Base-by-base conservation (phyloP, 345 rosid species). In the Kernera saxatilis region DNA sequence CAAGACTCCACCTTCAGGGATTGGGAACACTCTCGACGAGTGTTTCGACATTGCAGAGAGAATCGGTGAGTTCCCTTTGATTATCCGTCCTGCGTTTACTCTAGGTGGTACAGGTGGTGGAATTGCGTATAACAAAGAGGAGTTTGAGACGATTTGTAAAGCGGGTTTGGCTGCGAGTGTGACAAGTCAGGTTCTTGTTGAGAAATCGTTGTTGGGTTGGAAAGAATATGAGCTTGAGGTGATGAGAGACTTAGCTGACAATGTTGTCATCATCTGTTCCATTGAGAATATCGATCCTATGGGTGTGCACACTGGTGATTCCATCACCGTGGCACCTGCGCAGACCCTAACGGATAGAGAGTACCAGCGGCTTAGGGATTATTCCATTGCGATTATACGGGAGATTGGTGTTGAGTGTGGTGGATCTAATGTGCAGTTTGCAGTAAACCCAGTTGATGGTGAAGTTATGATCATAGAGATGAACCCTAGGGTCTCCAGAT, bases 341-440 rank as follows among this genome's bases (percentile, higher is more conserved):
- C 99, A 94, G 82, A 94, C 99, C 0, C 48, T 94, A 53, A 89
- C 99, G 1, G 99, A 94, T 75, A 94, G 87, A 81, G 97, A 94
- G 78, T 94, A 89, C 61, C 97, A 94, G 83, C 79, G 95, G 69
- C 72, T 94, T 82, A 88, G 99, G 78, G 97, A 94, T 71, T 91
- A 91, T 59, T 85, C 97, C 1, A 80, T 94, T 70, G 86, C 89
- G 35, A 91, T 93, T 48, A 93, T 93, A 8, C 77, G 97, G 78
- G 99, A 94, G 86, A 91, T 94, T 83, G 99, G 99, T 35, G 99
- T 93, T 43, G 99, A 94, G 83, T 94, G 99, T 71, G 99, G 99
- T 2, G 99, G 99, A 8, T 94, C 99, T 0, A 94, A 94, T 78
- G 99, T 94, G 59, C 99, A 94, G 85, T 91, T 94, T 75, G 97